Conservation (phyloP, 306 rosid species). For the Dalbergia cultrata region DNA sequence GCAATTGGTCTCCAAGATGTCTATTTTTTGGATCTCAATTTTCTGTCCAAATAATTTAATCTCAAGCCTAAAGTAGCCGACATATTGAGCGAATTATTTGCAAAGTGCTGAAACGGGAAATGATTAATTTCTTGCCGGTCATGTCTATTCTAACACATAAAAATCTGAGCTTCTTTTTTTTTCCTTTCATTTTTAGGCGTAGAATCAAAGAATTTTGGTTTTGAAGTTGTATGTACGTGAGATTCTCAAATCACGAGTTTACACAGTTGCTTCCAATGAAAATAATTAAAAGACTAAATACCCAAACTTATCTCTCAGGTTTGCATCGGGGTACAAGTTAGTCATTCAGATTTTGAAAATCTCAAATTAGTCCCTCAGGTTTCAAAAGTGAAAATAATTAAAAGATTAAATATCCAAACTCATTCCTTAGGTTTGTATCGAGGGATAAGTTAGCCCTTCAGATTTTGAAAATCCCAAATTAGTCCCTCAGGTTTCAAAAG, state of each 20-base stretch:
- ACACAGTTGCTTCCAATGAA: background rate
- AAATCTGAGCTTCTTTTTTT: background rate
- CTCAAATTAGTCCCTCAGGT: no score
- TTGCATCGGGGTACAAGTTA: no score
- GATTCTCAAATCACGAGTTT: background rate
- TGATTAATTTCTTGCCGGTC: constrained; percentile 1
- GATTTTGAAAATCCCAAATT: no score
- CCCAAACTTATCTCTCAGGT: no score
- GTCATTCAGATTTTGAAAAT: no score
- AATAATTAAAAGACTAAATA: no score
- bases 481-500: no score
- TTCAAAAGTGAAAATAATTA: no score
- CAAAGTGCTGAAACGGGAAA: constrained; percentile 9
- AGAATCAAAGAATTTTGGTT: background rate
- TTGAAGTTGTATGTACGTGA: background rate
- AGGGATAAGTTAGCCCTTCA: no score
- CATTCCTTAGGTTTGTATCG: no score
- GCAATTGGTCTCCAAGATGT: background rate
- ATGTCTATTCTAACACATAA: background rate
- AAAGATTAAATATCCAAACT: no score
- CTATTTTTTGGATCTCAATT: background rate
- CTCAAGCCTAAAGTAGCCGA: background rate
- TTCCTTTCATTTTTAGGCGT: background rate
- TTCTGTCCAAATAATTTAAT: background rate
- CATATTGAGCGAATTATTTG: constrained; percentile 5